phyloP scores from a whole-genome alignment of 2,329 filamentous ascomycete species.

The Microsporum canis region DNA sequence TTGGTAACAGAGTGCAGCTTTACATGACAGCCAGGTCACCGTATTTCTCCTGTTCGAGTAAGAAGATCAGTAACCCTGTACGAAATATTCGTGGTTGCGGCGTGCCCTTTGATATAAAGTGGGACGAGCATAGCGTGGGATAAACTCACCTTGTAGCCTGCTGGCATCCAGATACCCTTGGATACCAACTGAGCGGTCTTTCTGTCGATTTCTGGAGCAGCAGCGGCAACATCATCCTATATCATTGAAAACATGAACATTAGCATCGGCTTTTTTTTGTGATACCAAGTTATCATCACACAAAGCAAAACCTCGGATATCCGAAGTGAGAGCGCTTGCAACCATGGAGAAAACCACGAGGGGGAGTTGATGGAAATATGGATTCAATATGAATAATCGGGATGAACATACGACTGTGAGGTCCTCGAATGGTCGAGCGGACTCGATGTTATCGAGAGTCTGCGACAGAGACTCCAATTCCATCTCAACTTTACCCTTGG shows the following conservation, averaged over 20 bases:
- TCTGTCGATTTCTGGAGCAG: slow-evolving; percentile 93
- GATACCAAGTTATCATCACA: neutral
- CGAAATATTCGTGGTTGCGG: neutral
- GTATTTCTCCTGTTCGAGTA: slow-evolving; percentile 73
- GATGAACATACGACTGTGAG: slow-evolving; percentile 80
- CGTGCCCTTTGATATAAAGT: neutral
- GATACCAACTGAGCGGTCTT: slow-evolving; percentile 89
- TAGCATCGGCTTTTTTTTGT: neutral
- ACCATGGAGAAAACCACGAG: neutral
- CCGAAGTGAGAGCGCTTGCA: neutral
- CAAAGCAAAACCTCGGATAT: neutral
- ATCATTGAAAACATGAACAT: slow-evolving; percentile 12
- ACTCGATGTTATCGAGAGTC: slow-evolving; percentile 95
- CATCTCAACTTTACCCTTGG: slow-evolving; percentile 88
- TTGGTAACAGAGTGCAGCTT: slow-evolving; percentile 25
- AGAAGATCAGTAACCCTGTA: neutral
- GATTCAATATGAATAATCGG: neutral
- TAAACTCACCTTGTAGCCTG: slow-evolving; percentile 85
- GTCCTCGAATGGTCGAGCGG: slow-evolving; percentile 88
- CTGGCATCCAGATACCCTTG: slow-evolving; percentile 96
- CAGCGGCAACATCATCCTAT: slow-evolving; percentile 87
- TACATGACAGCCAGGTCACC: slow-evolving; percentile 93
- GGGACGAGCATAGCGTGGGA: neutral
- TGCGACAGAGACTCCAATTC: slow-evolving; percentile 90
- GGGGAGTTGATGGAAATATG: neutral